Base-by-base conservation (phyloP, 2,329 filamentous ascomycete genomes). In the Phyllosticta capitalensis region DNA sequence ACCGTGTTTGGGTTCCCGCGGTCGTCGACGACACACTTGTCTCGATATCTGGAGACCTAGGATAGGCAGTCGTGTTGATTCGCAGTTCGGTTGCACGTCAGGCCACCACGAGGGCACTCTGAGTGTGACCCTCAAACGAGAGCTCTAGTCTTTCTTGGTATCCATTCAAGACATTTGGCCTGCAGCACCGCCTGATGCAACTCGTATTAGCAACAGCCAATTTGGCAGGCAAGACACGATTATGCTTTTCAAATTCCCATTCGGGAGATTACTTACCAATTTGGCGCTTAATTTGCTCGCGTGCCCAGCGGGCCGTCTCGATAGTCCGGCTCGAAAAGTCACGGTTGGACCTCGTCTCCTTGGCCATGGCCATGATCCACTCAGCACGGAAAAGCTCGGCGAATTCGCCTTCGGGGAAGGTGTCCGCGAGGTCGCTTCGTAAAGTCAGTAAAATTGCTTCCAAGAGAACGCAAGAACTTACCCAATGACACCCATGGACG, bases 401-500 rank as follows among this genome's bases (percentile, higher is more conserved):
- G 65, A 95, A 87, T 73, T 97, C 88, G 67, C 94, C 92, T 66
- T 89, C 87, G 56, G 92, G 92, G 79, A 95, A 99, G 1, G 91
- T 86, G 69, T 97, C 92, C 54, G 92, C 90, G 64, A 99, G 82
- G 71, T 99, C 94, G 78, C 92, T 95, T 65, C 6, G 12, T 7
- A 26, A 6, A 14, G 70, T 80, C 71, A 83, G 74, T 59, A 48
- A 20, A 17, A 48, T 20, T 14, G 9, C 38, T n/a, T 10, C 33
- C 58, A 49, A 52, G 9, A 26, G 59, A 19, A 62, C 55, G 49
- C 12, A 54, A 14, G 19, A 21, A 76, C 86, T 72, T 83, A 95
- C 90, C 92, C 94, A 76, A 99, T 89, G 59, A 97, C 92, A 73
- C 94, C 94, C 90, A 97, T 97, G 9, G 89, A 84, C n/a, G 92